A percentile compares a stretch with the other conserved stretches of the same genome.
Evolutionary conservation across 352 stramenopile species (phyloP).

Genomic region (Nothophytophthora sp.): DNA sequence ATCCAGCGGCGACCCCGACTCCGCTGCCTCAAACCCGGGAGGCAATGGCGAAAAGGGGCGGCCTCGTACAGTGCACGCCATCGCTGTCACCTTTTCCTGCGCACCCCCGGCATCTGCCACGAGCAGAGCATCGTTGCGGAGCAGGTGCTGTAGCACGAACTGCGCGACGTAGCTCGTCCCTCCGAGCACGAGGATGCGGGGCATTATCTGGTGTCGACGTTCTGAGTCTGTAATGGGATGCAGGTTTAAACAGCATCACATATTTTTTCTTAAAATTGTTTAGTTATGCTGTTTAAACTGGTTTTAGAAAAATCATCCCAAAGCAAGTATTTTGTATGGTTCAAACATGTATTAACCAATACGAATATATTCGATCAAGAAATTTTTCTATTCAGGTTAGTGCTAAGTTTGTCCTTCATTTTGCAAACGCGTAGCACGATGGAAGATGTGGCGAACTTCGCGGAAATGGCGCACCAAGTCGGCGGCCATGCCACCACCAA

Average conservation of each 20-base stretch:
- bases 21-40: slow-evolving; percentile 21
- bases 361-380: too few relatives aligned
- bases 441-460: slow-evolving; percentile 30
- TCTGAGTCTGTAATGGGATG: too few relatives aligned
- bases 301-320: too few relatives aligned
- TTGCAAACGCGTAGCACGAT: neutral
- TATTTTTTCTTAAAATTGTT: too few relatives aligned
- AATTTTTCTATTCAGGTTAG: too few relatives aligned
- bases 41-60: slow-evolving; percentile 22
- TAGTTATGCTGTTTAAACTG: too few relatives aligned
- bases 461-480: slow-evolving; percentile 74
- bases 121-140: slow-evolving; percentile 5
- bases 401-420: too few relatives aligned
- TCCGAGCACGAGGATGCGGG: slow-evolving; percentile 54
- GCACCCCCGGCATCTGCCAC: neutral
- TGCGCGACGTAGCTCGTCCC: slow-evolving; percentile 70
- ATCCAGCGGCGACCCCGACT: neutral
- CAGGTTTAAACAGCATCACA: too few relatives aligned
- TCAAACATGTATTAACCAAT: too few relatives aligned
- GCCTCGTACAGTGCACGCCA: slow-evolving; percentile 58
- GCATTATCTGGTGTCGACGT: too few relatives aligned
- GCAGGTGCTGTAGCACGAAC: slow-evolving; percentile 47
- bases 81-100: neutral
- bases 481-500: slow-evolving; percentile 76
- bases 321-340: too few relatives aligned